Conservation (phyloP, 2,329 filamentous ascomycete species). For the Trichoderma harzianum region DNA sequence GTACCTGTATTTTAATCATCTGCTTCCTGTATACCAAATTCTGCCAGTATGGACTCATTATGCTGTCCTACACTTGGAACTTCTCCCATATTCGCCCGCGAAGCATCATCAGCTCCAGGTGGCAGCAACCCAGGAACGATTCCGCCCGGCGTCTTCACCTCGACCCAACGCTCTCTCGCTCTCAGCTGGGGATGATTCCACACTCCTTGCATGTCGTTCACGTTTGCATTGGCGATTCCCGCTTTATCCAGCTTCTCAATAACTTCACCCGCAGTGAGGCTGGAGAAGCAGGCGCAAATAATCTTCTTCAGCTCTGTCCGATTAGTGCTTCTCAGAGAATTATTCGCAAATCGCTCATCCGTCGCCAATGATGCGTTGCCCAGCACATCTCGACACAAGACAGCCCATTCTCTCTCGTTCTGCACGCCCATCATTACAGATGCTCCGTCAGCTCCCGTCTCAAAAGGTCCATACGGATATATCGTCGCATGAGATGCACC, state of each 20-base stretch:
- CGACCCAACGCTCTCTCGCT: conserved; percentile 49
- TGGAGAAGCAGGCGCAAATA: conserved; percentile 42
- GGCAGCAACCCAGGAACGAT: conserved; percentile 47
- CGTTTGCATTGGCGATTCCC: conserved; percentile 52
- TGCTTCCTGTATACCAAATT: conserved; percentile 19
- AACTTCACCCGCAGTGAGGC: conserved; percentile 38
- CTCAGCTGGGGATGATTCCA: conserved; percentile 53
- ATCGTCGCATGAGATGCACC: conserved; percentile 54
- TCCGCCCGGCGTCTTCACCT: conserved; percentile 47
- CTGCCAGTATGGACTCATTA: conserved; percentile 31
- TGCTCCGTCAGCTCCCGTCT: conserved; percentile 41
- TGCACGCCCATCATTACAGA: conserved; percentile 56
- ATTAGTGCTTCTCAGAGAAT: conserved; percentile 44
- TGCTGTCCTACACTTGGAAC: conserved; percentile 51
- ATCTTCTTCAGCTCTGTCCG: conserved; percentile 43
- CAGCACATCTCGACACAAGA: conserved; percentile 46
- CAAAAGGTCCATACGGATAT: conserved; percentile 56
- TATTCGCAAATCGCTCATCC: conserved; percentile 47
- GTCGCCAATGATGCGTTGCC: conserved; percentile 38
- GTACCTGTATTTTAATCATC: background rate
- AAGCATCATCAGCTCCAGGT: conserved; percentile 37
- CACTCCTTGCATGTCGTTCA: conserved; percentile 53
- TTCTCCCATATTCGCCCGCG: conserved; percentile 38
- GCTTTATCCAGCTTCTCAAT: conserved; percentile 44
- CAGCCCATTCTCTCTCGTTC: conserved; percentile 55